Evolutionary conservation across 257 asterid species (phyloP), one percentile per base, ranked within the genome.

Genomic region (Solanum pennellii): DNA sequence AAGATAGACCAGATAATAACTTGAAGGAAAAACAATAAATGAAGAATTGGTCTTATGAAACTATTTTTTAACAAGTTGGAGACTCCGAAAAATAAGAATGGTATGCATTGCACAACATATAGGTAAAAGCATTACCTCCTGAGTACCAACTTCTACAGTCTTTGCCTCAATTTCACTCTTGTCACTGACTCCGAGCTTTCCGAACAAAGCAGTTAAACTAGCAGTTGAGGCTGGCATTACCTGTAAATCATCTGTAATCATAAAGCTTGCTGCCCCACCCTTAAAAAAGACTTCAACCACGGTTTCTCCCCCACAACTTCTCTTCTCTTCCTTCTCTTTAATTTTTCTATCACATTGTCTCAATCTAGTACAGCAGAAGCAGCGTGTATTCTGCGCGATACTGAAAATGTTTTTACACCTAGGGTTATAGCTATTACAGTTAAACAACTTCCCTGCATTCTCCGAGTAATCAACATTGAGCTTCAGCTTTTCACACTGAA

Each of bases 161-260:
- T 23, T 41, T 45, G 29, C 80, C 82, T 84, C 87, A 3, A 84
- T 66, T 44, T 41, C 87, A 20, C 69, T 84, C n/a, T 27, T 29
- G 60, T 66, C 80, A 84, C 60, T 45, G 60, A 84, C 39, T 45
- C 79, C 87, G 4, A 65, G 80, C 6, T 66, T 42, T 69, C 20
- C 7, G 18, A 62, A 41, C 87, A 84, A 35, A 37, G 80, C 80
- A 35, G 37, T 66, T 41, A 65, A 41, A 68, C 79, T 66, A 66
- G 87, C 80, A n/a, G 76, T 84, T 41, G 80, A 84, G 41, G 87
- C 74, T 37, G 87, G 87, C 3, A 84, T 60, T 66, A 84, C 73
- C 65, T 84, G 80, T 1, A 84, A 66, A 84, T 84, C 79, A 84
- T 84, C 80, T 23, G 84, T 79, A 10, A 45, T 47, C 31, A 84